Evolutionary conservation across 2,329 filamentous ascomycete genomes (phyloP).

Genomic region (Paramyrothecium sp.): DNA sequence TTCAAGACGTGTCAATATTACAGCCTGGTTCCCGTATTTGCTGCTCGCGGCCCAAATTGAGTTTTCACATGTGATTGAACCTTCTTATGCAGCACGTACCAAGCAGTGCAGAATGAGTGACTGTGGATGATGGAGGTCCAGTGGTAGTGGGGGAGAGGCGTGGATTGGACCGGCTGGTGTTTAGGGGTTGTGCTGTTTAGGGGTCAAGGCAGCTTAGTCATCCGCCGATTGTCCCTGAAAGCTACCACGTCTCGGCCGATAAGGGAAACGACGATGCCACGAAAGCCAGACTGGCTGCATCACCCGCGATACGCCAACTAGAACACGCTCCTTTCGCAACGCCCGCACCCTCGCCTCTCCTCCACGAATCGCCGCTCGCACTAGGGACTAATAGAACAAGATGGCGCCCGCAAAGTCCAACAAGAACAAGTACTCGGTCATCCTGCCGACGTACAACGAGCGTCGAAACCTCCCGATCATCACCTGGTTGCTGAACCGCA

Average conservation of each 20-base stretch:
- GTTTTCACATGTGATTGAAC: no score
- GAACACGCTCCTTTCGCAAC: neutral
- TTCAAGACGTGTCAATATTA: no score
- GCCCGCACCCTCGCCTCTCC: neutral
- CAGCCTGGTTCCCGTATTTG: no score
- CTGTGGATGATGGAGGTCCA: no score
- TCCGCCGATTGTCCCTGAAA: neutral
- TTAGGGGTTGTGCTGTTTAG: neutral
- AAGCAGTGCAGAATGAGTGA: no score
- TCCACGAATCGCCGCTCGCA: neutral
- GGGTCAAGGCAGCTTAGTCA: neutral
- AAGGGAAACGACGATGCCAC: constrained; percentile 5
- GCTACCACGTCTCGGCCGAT: neutral
- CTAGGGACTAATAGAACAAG: constrained; percentile 9
- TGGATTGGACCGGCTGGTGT: no score
- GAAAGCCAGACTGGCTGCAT: neutral
- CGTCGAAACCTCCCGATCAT: constrained; percentile 95
- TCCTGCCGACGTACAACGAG: constrained; percentile 98
- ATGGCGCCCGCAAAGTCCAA: constrained; percentile 47
- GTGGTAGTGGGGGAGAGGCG: no score
- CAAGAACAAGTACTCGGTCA: constrained; percentile 87
- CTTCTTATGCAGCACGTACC: no score
- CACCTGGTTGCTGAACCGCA: constrained; percentile 88
- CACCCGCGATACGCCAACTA: neutral
- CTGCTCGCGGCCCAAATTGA: no score